Base-by-base conservation (phyloP, 305 asterid species). In the Fraxinus velutina region DNA sequence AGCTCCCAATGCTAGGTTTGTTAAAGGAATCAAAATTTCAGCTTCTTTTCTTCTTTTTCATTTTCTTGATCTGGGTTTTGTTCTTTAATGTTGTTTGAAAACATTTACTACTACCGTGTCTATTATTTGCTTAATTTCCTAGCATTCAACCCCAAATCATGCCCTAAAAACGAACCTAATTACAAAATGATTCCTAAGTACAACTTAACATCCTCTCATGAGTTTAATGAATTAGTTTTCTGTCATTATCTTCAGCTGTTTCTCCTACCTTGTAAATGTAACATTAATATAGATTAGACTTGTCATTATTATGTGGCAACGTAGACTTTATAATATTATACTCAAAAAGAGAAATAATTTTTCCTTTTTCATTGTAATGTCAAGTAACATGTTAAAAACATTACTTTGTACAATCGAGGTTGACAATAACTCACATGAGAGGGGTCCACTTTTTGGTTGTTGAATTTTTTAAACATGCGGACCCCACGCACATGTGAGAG, bases 221-320 rank as follows among this genome's bases (percentile, higher is more conserved):
- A 77, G 17, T 81, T 84, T 85, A 42, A 88, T 82, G 82, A 75
- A 78, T 81, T 42, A n/a, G 83, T 79, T 44, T 72, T 50, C 80
- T 34, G 64, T 81, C 75, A 10, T 77, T 75, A 50, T 71, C 76
- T 75, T 82, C 85, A 81, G 82, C 86, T 83, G 85, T 73, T 81
- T 64, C 70, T 71, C 57, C 76, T 68, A 22, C 13, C 82, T 84
- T 47, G 68, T 71, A 52, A 7, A 83, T 80, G 76, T 85, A 83
- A 42, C 73, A n/a, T 66, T 80, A 75, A 79, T 81, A 73, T 13
- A 82, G 83, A 81, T 34, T 9, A 66, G 68, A 62, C 74, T 64
- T n/a, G 80, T 75, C 84, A 81, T 77, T 81, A 76, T 83, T 80
- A 80, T 71, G 72, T 73, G 21, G 62, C 62, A n/a, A n/a, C 62